Evolutionary conservation across 768 basidiomycete genomes (phyloP).

Genomic region (Boletus reticulatus): DNA sequence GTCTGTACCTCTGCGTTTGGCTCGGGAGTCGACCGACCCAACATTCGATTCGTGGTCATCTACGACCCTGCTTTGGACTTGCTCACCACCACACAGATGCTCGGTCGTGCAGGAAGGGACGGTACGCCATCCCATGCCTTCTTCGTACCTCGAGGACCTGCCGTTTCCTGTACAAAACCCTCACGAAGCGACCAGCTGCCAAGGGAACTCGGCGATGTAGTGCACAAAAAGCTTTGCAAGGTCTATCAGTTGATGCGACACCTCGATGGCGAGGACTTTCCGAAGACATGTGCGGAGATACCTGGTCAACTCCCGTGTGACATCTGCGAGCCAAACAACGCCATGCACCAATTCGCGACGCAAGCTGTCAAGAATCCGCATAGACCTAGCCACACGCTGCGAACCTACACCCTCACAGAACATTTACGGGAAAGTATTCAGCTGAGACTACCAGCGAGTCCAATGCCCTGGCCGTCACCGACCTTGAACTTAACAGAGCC

Average conservation of each 20-base stretch:
- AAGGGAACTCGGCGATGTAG: background rate
- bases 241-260: background rate
- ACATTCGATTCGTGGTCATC: background rate
- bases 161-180: background rate
- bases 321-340: background rate
- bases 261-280: background rate
- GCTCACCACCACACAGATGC: background rate
- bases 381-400: too few species aligned
- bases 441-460: too few species aligned
- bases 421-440: too few species aligned
- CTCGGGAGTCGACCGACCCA: too few species aligned
- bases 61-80: background rate
- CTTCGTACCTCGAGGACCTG: background rate
- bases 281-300: background rate
- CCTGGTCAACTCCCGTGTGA: background rate
- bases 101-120: background rate
- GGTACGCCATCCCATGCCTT: background rate
- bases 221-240: background rate
- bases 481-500: too few species aligned
- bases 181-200: background rate
- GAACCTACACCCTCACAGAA: too few species aligned
- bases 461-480: too few species aligned
- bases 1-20: background rate
- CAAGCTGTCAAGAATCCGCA: too few species aligned
- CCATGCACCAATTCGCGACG: background rate